Evolutionary conservation across 1,139 yeast genomes (phyloP).

Genomic region (Hansenula sp.): DNA sequence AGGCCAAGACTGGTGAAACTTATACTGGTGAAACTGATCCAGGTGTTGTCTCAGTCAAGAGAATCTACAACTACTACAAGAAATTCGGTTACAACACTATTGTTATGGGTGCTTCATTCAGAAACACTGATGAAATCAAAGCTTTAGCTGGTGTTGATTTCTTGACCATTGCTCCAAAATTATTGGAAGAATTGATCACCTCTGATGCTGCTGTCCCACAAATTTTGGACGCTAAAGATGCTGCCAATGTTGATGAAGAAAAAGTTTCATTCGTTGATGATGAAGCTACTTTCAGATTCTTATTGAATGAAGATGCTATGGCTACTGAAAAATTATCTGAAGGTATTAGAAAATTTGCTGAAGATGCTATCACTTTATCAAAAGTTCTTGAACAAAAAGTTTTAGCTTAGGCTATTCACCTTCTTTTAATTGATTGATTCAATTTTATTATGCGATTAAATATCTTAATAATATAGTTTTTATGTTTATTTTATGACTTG

Average conservation of each 20-base stretch:
- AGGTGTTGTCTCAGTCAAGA: conserved; percentile 89
- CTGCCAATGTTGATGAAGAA: conserved; percentile 52
- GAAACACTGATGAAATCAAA: conserved; percentile 94
- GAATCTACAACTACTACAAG: conserved; percentile 96
- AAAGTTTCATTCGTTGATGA: conserved; percentile 81
- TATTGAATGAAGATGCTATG: conserved; percentile 95
- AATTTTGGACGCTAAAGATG: conserved; percentile 62
- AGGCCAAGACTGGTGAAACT: conserved; percentile 87
- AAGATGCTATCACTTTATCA: conserved; percentile 86
- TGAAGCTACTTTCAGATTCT: conserved; percentile 89
- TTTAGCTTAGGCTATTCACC: conserved; percentile 30
- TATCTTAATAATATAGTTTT: conserved; percentile 7
- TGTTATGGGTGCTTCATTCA: conserved; percentile 99
- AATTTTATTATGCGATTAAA: conserved; percentile 18
- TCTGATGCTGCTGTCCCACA: conserved; percentile 77
- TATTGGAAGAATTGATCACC: conserved; percentile 84
- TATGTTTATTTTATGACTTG: conserved; percentile 1
- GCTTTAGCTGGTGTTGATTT: conserved; percentile 97
- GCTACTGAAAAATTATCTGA: conserved; percentile 97
- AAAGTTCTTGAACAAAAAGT: conserved; percentile 74
- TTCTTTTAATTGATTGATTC: conserved; percentile 15
- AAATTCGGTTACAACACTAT: conserved; percentile 94
- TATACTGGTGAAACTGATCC: conserved; percentile 84
- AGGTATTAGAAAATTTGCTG: conserved; percentile 97
- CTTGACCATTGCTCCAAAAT: conserved; percentile 92